Evolutionary conservation across 192 early-diverging fungal genomes (phyloP), one percentile per base, ranked within the genome.

Genomic region (Spinellus fusiger): DNA sequence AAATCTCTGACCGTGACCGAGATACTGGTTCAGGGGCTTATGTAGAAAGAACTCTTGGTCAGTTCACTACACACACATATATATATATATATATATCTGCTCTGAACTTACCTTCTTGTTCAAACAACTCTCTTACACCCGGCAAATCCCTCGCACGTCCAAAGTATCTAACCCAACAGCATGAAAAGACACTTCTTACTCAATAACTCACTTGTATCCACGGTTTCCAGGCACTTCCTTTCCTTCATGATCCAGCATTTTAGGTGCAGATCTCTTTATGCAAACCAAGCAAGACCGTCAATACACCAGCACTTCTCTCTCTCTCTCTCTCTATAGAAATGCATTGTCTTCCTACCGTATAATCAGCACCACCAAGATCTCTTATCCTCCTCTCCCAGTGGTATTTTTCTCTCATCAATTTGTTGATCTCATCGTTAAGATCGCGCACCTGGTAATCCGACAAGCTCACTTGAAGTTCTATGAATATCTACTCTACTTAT

Each of bases 401-500:
- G 48, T 84, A 77, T 67, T 97, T 97, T 70, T 94, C 90, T 31
- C 92, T 81, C 69, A 97, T 78, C 32, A 89, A 74, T 70, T 92
- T 93, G 77, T 99, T 99, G 78, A 99, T 96, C 28, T 89, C 86
- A 72, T 99, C 96, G 74, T 99, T 99, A 49, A 94, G 72, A 62
- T 97, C 94, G 33, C 95, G 80, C 47, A 99, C 85, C 64, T 95
- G 91, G 59, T 88, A 83, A 44, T 96, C 94, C n/a, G 89, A 89
- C 48, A 98, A 69, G 34, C 81, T 77, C 33, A 81, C 92, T 92
- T 59, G 31, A 32, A 25, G 28, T 31, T 49, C 8, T 12, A 25
- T 13, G 32, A 34, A 68, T n/a, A 31, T 13, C 22, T 8, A 16
- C 33, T 32, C 29, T 16, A 13, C 3, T 4, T 32, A 33, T 18